Evolutionary conservation across 345 rosid species (phyloP).

Genomic region (Populus ilicifolia): DNA sequence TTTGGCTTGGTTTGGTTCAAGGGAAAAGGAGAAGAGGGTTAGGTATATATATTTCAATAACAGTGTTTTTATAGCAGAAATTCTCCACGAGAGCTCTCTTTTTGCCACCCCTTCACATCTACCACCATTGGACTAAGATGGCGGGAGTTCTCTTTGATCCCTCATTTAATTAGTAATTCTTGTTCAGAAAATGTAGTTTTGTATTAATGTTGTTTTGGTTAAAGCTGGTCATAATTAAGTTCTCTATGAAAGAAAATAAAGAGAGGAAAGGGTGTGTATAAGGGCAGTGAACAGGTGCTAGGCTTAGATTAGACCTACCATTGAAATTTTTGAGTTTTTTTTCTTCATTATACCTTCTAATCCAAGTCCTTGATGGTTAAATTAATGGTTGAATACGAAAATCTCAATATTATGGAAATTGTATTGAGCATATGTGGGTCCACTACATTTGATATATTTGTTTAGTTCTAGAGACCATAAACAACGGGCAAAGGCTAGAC

Average conservation of each 20-base stretch:
- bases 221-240: not conserved
- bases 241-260: not conserved
- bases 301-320: not conserved
- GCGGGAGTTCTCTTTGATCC: slow-evolving; percentile 32
- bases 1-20: slow-evolving; percentile 36
- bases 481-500: too few species aligned
- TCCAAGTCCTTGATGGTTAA: not conserved
- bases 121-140: slow-evolving; percentile 22
- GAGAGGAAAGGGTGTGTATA: not conserved
- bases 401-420: not conserved
- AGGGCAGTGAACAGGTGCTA: not conserved
- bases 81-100: slow-evolving; percentile 27
- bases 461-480: too few species aligned
- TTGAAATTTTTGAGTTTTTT: not conserved
- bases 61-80: not conserved
- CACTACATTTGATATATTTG: too few species aligned
- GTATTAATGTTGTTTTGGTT: not conserved
- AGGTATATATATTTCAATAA: slow-evolving; percentile 16
- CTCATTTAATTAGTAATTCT: slow-evolving; percentile 24
- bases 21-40: slow-evolving; percentile 35
- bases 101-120: slow-evolving; percentile 32
- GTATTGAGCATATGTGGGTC: not conserved
- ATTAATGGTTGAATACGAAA: not conserved
- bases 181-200: not conserved
- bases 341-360: not conserved